Percentiles rank a stretch among this genome's conserved stretches.
phyloP scores from a whole-genome alignment of 495 filamentous ascomycete species.

The Chaetomium tenue region DNA sequence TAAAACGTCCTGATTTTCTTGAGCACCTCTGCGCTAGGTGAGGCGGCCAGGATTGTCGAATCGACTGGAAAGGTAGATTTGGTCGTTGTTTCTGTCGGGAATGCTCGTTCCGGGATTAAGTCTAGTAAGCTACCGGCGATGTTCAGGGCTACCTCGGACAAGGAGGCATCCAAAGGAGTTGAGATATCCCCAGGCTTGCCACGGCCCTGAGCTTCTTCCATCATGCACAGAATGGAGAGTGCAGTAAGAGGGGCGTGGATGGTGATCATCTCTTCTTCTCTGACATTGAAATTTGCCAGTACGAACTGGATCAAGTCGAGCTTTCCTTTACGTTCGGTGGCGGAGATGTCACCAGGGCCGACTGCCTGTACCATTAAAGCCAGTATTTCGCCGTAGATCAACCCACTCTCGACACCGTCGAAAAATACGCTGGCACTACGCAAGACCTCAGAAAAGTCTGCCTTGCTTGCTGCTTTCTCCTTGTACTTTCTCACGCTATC shows the following conservation, averaged over 20 bases:
- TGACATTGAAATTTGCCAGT: constrained; percentile 82
- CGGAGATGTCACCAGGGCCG: constrained; percentile 41
- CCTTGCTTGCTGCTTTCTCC: constrained; percentile 52
- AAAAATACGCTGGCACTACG: constrained; percentile 94
- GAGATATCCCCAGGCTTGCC: constrained; percentile 18
- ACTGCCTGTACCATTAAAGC: constrained; percentile 59
- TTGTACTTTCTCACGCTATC: constrained; percentile 73
- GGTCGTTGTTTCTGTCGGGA: constrained; percentile 44
- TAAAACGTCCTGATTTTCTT: constrained; percentile 66
- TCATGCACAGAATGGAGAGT: constrained; percentile 64
- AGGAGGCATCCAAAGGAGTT: constrained; percentile 8
- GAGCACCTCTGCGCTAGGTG: constrained; percentile 53
- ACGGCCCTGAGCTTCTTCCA: constrained; percentile 45
- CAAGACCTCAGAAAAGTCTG: constrained; percentile 80
- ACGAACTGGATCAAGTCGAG: constrained; percentile 79
- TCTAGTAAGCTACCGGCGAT: constrained; percentile 58
- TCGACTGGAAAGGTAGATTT: constrained; percentile 28
- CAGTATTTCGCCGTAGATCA: constrained; percentile 85
- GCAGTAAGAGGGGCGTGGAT: constrained; percentile 76
- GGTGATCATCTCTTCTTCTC: constrained; percentile 92
- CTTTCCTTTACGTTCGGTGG: constrained; percentile 51
- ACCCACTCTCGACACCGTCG: constrained; percentile 88
- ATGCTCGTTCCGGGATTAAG: constrained; percentile 68
- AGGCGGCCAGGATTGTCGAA: constrained; percentile 33
- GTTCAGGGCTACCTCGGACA: constrained; percentile 47